phyloP scores from a whole-genome alignment of 768 basidiomycete genomes.

The Suillus variegatus region DNA sequence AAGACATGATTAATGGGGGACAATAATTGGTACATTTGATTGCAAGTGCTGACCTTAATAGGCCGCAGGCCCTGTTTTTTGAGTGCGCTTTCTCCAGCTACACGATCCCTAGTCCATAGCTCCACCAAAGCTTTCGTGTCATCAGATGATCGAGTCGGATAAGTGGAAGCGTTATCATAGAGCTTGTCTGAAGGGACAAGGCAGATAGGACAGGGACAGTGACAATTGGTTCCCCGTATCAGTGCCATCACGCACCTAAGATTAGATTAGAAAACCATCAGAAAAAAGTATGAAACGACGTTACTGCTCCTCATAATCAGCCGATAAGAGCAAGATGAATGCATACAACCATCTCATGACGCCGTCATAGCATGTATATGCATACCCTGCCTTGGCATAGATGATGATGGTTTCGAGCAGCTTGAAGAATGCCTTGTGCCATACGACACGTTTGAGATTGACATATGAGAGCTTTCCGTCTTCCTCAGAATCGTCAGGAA shows the following conservation, averaged over 20 bases:
- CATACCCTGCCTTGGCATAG: constrained; percentile 23
- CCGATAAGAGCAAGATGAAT: constrained; percentile 36
- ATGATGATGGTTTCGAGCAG: constrained; percentile 29
- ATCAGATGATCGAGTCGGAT: constrained; percentile 9
- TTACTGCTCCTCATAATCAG: constrained; percentile 49
- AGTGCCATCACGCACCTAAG: constrained; percentile 39
- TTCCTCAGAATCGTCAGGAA: constrained; percentile 19
- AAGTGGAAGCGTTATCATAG: constrained; percentile 17
- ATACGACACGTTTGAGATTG: constrained; percentile 36
- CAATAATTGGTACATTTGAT: no score
- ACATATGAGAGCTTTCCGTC: constrained; percentile 30
- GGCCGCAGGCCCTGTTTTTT: constrained; percentile 17
- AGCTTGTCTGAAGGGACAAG: constrained; percentile 31
- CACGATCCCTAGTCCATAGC: constrained; percentile 17
- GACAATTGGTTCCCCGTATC: constrained; percentile 27
- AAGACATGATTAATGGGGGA: no score
- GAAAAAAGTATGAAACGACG: background rate
- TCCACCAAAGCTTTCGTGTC: constrained; percentile 16
- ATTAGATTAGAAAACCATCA: background rate
- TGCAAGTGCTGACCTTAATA: background rate
- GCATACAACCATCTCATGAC: constrained; percentile 33
- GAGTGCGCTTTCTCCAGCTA: constrained; percentile 17
- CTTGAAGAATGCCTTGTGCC: constrained; percentile 34
- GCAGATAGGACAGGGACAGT: constrained; percentile 39
- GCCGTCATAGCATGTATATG: constrained; percentile 29